Conservation (phyloP, 345 rosid genomes). For the sweet orange (Citrus sinensis) region DNA sequence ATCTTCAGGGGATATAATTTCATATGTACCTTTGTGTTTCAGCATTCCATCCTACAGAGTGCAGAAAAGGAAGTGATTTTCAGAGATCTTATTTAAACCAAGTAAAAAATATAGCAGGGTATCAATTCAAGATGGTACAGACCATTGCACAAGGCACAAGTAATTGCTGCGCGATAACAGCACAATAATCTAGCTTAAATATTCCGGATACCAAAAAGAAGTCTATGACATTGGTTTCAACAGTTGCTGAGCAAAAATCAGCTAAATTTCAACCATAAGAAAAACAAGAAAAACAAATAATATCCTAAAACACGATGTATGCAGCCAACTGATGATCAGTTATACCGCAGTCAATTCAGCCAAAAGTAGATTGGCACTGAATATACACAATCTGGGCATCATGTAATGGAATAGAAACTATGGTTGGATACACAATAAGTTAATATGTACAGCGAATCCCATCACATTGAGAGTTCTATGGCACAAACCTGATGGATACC, state of each 20-base stretch:
- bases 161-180: background rate
- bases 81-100: background rate
- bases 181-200: background rate
- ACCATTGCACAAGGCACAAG: background rate
- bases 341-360: background rate
- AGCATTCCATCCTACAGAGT: slow-evolving; percentile 91
- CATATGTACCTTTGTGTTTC: slow-evolving; percentile 89
- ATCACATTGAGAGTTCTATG: background rate
- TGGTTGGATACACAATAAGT: background rate
- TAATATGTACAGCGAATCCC: background rate
- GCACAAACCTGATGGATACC: slow-evolving; percentile 86
- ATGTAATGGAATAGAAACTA: background rate
- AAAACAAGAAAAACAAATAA: background rate
- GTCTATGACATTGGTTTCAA: background rate
- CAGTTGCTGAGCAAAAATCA: background rate
- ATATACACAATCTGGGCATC: background rate
- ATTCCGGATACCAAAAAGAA: background rate
- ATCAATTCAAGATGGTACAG: background rate
- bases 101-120: background rate
- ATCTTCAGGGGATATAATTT: slow-evolving; percentile 83
- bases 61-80: slow-evolving; percentile 16
- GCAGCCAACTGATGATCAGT: background rate
- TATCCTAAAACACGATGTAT: background rate
- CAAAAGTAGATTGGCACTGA: background rate
- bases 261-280: background rate